Percentiles rank a stretch among this genome's conserved stretches.
Conservation (phyloP, 225 moss, liverwort and hornwort species). For the Physcomitrium patens region DNA sequence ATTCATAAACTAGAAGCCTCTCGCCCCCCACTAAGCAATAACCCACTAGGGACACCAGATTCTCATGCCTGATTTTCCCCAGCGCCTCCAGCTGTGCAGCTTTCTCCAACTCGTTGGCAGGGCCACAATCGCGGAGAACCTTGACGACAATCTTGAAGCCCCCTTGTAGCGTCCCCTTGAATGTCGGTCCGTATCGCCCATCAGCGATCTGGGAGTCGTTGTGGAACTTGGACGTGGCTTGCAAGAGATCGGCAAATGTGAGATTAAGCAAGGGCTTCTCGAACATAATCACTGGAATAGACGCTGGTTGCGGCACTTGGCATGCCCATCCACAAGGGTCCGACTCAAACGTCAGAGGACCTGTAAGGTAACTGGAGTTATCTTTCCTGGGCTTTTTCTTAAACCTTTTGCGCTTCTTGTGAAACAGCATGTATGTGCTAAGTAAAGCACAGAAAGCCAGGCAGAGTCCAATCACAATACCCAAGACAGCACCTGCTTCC, state of each 20-base stretch:
- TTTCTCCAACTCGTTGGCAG: slow-evolving; percentile 56
- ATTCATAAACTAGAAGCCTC: slow-evolving; percentile 67
- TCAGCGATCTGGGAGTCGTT: slow-evolving; percentile 75
- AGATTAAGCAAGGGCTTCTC: slow-evolving; percentile 88
- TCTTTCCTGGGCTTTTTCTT: slow-evolving; percentile 33
- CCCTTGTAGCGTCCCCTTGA: slow-evolving; percentile 62
- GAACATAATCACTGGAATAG: slow-evolving; percentile 77
- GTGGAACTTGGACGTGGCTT: slow-evolving; percentile 68
- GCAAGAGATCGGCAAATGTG: slow-evolving; percentile 73
- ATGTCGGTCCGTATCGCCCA: slow-evolving; percentile 74
- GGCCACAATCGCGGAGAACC: slow-evolving; percentile 66
- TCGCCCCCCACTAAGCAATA: slow-evolving; percentile 79
- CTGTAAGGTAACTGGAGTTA: slow-evolving; percentile 46
- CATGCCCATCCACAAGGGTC: slow-evolving; percentile 72
- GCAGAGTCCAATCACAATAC: slow-evolving; percentile 33
- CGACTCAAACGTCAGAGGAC: slow-evolving; percentile 62
- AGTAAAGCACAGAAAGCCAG: slow-evolving; percentile 46
- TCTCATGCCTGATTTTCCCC: slow-evolving; percentile 67
- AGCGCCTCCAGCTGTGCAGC: slow-evolving; percentile 62
- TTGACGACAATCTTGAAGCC: slow-evolving; percentile 73
- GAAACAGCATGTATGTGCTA: slow-evolving; percentile 37
- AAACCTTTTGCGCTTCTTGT: slow-evolving; percentile 18
- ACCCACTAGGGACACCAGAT: slow-evolving; percentile 72
- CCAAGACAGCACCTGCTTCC: slow-evolving; percentile 33
- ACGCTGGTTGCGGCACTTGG: slow-evolving; percentile 50